Evolutionary conservation across 495 filamentous ascomycete species (phyloP).

Genomic region (Annulohypoxylon stygium): DNA sequence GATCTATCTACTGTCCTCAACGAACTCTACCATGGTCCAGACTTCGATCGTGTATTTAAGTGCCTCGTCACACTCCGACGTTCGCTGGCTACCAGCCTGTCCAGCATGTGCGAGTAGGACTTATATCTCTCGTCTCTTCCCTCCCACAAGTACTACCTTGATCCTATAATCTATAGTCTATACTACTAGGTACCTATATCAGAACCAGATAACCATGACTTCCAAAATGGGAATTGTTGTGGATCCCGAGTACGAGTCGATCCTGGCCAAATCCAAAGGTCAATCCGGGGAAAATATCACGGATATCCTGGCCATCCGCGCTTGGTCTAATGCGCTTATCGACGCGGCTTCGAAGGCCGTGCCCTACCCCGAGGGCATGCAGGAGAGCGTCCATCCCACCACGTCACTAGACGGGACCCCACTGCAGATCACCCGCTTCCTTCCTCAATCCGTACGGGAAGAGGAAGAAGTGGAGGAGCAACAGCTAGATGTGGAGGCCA

Average conservation of each 20-base stretch:
- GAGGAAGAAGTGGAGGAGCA: not conserved
- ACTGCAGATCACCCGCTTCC: conserved; percentile 43
- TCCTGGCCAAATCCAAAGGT: not conserved
- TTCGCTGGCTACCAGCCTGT: not conserved
- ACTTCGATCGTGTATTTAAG: not conserved
- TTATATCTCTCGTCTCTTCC: not conserved
- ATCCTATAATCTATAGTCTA: not conserved
- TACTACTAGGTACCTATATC: not conserved
- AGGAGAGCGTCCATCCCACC: conserved; percentile 39
- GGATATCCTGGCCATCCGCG: conserved; percentile 1
- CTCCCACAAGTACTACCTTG: not conserved
- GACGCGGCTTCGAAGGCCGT: not conserved
- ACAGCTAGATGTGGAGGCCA: not conserved
- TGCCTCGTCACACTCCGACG: not conserved
- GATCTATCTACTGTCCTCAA: not conserved
- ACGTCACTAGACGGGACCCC: conserved; percentile 40
- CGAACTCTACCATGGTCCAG: not conserved
- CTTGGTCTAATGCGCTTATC: conserved; percentile 1
- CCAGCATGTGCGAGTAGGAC: not conserved
- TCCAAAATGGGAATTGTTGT: conserved; percentile 10
- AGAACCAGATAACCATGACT: not conserved
- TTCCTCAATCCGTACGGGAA: conserved; percentile 19
- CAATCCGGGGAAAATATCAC: not conserved
- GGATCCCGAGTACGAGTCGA: conserved; percentile 10
- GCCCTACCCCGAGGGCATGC: conserved; percentile 26